Evolutionary conservation across 805 yeast genomes (phyloP), one percentile per base, ranked within the genome.

Genomic region (Yarrowia keelungensis): DNA sequence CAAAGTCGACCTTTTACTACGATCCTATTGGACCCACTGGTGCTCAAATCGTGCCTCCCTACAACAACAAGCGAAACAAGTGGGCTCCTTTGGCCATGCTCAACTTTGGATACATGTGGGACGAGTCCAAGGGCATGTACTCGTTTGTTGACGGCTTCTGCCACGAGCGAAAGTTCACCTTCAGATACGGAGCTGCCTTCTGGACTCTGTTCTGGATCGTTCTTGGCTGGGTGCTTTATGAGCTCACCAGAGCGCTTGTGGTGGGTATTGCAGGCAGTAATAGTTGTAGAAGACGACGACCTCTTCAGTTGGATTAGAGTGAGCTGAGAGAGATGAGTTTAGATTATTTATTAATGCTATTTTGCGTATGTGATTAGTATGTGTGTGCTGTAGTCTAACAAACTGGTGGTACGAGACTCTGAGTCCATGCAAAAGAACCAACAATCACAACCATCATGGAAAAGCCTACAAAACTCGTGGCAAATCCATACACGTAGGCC

Each of bases 111-210:
- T 72, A 62, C 43, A 53, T 73, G 41, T 73, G 73, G 73, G 59
- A 67, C 15, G 74, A 73, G 59, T 35, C 46, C 35, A 70, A 67
- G 39, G 75, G 75, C 38, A 71, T 73, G 73, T 73, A 73, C 65
- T 71, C 74, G n/a, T 73, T 73, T 67, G 73, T 71, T 8, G 65
- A 69, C 26, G 74, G 72, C 4, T 73, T 73, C 59, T 73, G 75
- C 49, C 75, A 73, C 45, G 61, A 71, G 16, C 49, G 54, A 12
- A 49, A n/a, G 26, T 73, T 72, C 58, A 53, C 58, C 10, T 68
- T 73, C 67, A 43, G 73, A 11, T 68, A 43, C 19, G n/a, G 50
- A 16, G 47, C 72, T 5, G 71, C 62, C 8, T 32, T 56, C 22
- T 62, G 69, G 71, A 58, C 54, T 9, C 41, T 71, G 7, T 46